Percentiles rank a stretch among this genome's conserved stretches.
These are phyloP conservation scores for Abortiporus biennis DNA, from an alignment of 1,284 basidiomycete genomes.

Conservation along the genomic window DNA sequence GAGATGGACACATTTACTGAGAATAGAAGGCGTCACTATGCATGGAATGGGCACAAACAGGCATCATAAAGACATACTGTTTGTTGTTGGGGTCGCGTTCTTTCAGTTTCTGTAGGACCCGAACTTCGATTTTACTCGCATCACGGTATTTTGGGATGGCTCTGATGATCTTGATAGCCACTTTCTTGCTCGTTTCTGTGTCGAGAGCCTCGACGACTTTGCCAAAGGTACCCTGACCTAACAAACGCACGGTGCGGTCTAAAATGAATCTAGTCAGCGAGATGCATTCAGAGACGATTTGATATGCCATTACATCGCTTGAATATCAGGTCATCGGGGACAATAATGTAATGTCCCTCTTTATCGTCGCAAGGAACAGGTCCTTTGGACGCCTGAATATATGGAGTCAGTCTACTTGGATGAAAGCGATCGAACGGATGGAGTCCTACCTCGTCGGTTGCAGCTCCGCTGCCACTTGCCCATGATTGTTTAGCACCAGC, in stretches of 20 bases:
- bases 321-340: conserved; percentile 83
- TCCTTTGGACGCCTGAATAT: conserved; percentile 49
- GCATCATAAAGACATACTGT: conserved; percentile 54
- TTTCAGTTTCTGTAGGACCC: conserved; percentile 89
- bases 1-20: conserved; percentile 96
- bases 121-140: conserved; percentile 97
- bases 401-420: conserved; percentile 19
- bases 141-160: conserved; percentile 97
- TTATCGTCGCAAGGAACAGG: conserved; percentile 82
- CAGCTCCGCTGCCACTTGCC: conserved; percentile 53
- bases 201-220: conserved; percentile 97
- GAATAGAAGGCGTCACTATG: conserved; percentile 13
- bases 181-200: conserved; percentile 68
- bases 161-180: conserved; percentile 98
- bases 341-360: conserved; percentile 93
- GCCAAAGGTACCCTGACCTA: conserved; percentile 98
- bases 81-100: conserved; percentile 86
- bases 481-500: conserved; percentile 50
- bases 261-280: conserved; percentile 16
- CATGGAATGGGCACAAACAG: background rate
- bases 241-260: conserved; percentile 87
- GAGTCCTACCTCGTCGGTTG: conserved; percentile 53
- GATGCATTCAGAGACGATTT: conserved; percentile 5
- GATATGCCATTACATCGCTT: conserved; percentile 60
- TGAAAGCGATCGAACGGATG: conserved; percentile 11